Conservation (phyloP, 169 alveolate genomes). For the Besnoitia besnoiti region DNA sequence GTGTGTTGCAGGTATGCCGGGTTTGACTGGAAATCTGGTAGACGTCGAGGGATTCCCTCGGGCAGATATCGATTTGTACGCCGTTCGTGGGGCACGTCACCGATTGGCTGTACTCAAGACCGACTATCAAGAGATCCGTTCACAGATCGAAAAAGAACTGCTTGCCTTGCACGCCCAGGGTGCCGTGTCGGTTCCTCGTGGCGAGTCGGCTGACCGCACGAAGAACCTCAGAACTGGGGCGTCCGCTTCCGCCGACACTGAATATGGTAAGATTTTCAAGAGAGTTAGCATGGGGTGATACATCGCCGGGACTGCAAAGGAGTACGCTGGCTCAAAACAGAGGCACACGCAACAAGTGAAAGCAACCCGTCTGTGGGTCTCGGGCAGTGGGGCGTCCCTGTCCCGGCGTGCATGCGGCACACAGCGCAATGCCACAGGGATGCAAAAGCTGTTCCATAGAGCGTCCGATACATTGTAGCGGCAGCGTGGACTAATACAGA, state of each 20-base stretch:
- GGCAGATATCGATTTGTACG: conserved; percentile 58
- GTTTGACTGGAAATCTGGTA: conserved; percentile 44
- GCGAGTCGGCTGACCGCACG: neutral
- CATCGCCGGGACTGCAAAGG: too few species aligned
- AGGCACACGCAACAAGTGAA: too few species aligned
- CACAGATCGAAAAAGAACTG: conserved; percentile 32
- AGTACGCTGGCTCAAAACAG: too few species aligned
- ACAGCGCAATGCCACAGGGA: too few species aligned
- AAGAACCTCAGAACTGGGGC: neutral
- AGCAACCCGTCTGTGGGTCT: too few species aligned
- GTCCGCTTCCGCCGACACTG: neutral
- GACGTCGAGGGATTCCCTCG: conserved; percentile 65
- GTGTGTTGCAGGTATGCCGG: conserved; percentile 61
- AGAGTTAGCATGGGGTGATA: too few species aligned
- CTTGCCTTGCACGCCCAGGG: conserved; percentile 35
- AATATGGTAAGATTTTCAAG: too few species aligned
- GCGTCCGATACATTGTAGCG: too few species aligned
- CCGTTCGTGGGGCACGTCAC: conserved; percentile 59
- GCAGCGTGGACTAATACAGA: too few species aligned
- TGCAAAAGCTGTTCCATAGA: too few species aligned
- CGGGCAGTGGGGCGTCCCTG: too few species aligned
- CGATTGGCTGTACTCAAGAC: conserved; percentile 53
- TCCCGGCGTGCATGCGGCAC: too few species aligned
- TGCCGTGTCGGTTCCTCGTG: neutral
- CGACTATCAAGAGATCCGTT: conserved; percentile 41